Evolutionary conservation across 1,139 yeast species (phyloP), one percentile per base, ranked within the genome.

Genomic region (Candida pseudoviswanathii): DNA sequence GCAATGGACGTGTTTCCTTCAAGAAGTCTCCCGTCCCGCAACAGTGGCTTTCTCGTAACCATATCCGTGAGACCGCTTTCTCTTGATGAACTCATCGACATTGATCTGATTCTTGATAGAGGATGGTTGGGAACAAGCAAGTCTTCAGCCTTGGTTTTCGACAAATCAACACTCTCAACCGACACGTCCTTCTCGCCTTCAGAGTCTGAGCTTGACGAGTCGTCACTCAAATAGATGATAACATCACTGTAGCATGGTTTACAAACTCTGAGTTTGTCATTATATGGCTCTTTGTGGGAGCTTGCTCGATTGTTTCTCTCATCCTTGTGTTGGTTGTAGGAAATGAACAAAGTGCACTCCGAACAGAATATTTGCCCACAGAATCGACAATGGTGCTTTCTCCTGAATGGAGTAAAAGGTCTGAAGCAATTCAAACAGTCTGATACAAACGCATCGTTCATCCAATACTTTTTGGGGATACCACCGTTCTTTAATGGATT

Each of bases 331-430:
- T 83, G 84, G 39, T 81, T 83, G 39, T 96, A 96, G 2, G 90
- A 80, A 9, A 91, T 83, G 56, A 90, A 79, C 3, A 82, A 70
- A 0, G 97, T 91, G 65, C 99, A 94, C n/a, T 80, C 78, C 31
- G 89, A 80, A 66, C 99, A 94, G 62, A 91, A 94, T 40, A 94
- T 94, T 65, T 92, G 97, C 2, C 98, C 98, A 68, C 99, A 94
- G 46, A 92, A 85, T 45, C 99, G 74, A 62, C 99, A 94, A 66
- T 94, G 99, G 64, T 94, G 99, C 57, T 89, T 89, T 57, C 99
- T 76, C 62, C 97, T 73, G 67, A 92, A 94, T 0, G 85, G 82
- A 0, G 89, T 82, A 62, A 89, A 89, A 0, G 84, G 80, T 50
- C 82, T 78, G 46, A 86, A 86, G 61, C 96, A 89, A 34, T 85